A percentile compares a stretch with the other conserved stretches of the same genome.
phyloP scores from a whole-genome alignment of 202 grass and related monocot species.

The Brachypodium distachyon region DNA sequence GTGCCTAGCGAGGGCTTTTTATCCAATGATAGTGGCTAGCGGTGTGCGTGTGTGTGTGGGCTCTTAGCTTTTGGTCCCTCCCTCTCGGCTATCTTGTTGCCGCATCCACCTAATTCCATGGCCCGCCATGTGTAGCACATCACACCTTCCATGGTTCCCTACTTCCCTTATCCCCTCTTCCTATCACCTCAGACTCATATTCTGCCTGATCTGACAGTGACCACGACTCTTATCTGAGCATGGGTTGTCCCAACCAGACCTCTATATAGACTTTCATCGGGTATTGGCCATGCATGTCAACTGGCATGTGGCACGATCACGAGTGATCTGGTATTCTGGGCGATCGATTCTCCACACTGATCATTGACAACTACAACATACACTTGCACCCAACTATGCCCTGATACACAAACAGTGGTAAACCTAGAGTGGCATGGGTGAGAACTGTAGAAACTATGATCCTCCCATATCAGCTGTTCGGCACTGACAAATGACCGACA shows the following conservation, averaged over 20 bases:
- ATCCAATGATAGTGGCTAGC: slow-evolving; percentile 51
- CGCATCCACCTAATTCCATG: slow-evolving; percentile 50
- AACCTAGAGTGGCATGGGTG: background rate
- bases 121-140: slow-evolving; percentile 31
- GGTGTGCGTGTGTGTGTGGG: slow-evolving; percentile 2
- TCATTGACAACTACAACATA: background rate
- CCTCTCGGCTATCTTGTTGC: slow-evolving; percentile 44
- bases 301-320: background rate
- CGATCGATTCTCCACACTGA: background rate
- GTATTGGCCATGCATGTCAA: background rate
- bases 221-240: background rate
- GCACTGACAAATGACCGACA: background rate
- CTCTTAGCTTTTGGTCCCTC: slow-evolving; percentile 29
- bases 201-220: slow-evolving; percentile 20
- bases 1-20: slow-evolving; percentile 25
- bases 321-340: background rate
- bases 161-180: slow-evolving; percentile 35
- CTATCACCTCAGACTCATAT: slow-evolving; percentile 42
- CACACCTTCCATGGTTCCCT: slow-evolving; percentile 43
- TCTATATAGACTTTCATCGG: background rate
- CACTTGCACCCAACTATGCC: background rate
- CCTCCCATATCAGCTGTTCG: background rate
- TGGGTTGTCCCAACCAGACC: background rate
- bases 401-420: background rate
- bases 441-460: background rate